A percentile compares a stretch with the other conserved stretches of the same genome.
Evolutionary conservation across 176 grass and related monocot genomes (phyloP).

Genomic region (Poa annua): DNA sequence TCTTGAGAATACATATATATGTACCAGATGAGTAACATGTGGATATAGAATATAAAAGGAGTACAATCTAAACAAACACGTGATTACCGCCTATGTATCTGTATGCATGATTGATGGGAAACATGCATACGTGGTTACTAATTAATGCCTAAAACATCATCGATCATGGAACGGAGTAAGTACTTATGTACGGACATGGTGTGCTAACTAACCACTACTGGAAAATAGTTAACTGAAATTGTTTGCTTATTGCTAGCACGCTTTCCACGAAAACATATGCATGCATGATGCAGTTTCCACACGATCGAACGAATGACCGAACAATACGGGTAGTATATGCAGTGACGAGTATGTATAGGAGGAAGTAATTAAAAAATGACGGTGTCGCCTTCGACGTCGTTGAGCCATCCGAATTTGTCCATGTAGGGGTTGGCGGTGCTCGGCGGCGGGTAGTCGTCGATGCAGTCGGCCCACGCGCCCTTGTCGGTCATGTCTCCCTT

Average conservation of each 20-base stretch:
- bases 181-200: not conserved
- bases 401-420: constrained; percentile 60
- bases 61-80: not conserved
- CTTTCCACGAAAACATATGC: not conserved
- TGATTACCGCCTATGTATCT: not conserved
- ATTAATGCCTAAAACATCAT: too few relatives aligned
- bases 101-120: too few relatives aligned
- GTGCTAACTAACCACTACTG: not conserved
- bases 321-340: not conserved
- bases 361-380: not conserved
- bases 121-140: too few relatives aligned
- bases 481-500: constrained; percentile 40
- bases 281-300: not conserved
- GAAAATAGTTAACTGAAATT: not conserved
- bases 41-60: not conserved
- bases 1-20: not conserved
- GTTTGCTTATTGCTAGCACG: not conserved
- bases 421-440: constrained; percentile 43
- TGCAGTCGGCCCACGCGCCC: constrained; percentile 53
- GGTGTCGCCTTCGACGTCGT: constrained; percentile 31
- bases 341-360: not conserved
- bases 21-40: constrained; percentile 14
- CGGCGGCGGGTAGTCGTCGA: constrained; percentile 49
- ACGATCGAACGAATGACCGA: not conserved
- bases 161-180: too few relatives aligned